Percentiles rank a stretch among this genome's conserved stretches.
phyloP scores from a whole-genome alignment of 2,329 filamentous ascomycete species.

The Beauveria medogensis region DNA sequence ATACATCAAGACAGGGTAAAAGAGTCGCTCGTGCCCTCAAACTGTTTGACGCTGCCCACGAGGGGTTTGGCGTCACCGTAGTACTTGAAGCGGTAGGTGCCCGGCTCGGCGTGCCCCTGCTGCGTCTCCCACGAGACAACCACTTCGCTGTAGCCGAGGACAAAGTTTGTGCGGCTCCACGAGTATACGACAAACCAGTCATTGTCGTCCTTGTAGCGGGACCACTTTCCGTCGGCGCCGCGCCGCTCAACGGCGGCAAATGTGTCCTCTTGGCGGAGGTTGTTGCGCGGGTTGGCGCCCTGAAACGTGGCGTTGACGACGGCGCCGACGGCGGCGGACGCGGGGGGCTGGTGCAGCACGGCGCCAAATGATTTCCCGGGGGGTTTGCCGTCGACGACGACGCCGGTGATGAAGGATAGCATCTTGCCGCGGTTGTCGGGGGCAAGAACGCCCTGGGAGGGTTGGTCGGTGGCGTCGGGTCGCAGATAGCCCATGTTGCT shows the following conservation, averaged over 20 bases:
- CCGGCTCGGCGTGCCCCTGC: conserved; percentile 39
- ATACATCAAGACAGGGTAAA: conserved; percentile 29
- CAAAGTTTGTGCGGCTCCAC: conserved; percentile 64
- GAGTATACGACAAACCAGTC: conserved; percentile 80
- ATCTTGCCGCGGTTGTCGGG: conserved; percentile 73
- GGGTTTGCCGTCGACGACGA: conserved; percentile 64
- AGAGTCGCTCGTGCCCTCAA: conserved; percentile 57
- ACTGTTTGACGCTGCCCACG: conserved; percentile 52
- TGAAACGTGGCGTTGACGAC: conserved; percentile 63
- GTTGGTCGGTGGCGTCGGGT: conserved; percentile 28
- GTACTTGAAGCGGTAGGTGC: conserved; percentile 73
- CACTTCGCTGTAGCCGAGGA: conserved; percentile 71
- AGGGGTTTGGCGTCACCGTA: conserved; percentile 73
- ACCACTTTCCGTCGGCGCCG: conserved; percentile 45
- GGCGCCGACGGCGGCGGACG: conserved; percentile 52
- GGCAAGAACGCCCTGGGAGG: conserved; percentile 52
- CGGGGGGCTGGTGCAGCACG: conserved; percentile 45
- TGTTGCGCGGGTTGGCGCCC: conserved; percentile 84
- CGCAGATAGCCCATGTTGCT: conserved; percentile 41
- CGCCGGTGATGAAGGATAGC: conserved; percentile 70
- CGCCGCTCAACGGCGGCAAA: conserved; percentile 69
- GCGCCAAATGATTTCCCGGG: conserved; percentile 63
- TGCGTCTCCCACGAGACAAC: conserved; percentile 65
- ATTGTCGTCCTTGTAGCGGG: conserved; percentile 57
- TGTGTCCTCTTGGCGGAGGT: conserved; percentile 69